These are phyloP conservation scores for Hanseniaspora lachancei DNA, from an alignment of 805 yeast species.

Conservation along the genomic window DNA sequence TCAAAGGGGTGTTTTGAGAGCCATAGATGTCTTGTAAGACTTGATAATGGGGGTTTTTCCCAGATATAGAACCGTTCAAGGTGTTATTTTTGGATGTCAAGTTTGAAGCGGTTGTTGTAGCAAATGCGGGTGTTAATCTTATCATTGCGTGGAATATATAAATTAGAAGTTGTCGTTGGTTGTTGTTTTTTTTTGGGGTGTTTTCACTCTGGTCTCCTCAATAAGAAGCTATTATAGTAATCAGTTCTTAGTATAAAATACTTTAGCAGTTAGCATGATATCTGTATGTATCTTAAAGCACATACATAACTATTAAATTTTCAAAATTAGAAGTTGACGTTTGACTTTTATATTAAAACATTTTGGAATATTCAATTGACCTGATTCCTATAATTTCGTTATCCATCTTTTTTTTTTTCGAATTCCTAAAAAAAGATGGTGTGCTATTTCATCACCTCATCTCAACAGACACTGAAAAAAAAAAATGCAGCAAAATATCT, in stretches of 20 bases:
- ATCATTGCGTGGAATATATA: background rate
- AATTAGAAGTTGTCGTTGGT: too few relatives aligned
- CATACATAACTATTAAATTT: background rate
- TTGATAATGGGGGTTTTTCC: background rate
- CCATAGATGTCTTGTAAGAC: conserved; percentile 3
- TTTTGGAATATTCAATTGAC: background rate
- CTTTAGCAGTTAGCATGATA: too few relatives aligned
- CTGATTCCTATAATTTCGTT: background rate
- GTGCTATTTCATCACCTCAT: background rate
- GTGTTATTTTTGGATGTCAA: conserved; percentile 3
- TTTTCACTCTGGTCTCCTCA: too few relatives aligned
- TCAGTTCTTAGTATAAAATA: too few relatives aligned
- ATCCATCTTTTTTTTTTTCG: background rate
- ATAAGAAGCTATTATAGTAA: too few relatives aligned
- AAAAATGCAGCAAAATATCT: background rate
- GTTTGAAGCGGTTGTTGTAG: conserved; percentile 6
- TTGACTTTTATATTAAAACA: background rate
- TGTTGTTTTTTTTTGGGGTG: too few relatives aligned
- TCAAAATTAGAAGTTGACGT: background rate
- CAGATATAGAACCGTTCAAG: background rate
- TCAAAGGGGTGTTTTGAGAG: background rate
- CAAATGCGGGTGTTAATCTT: conserved; percentile 7
- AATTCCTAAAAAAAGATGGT: background rate
- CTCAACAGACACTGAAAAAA: background rate
- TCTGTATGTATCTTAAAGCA: too few relatives aligned